phyloP scores from a whole-genome alignment of 164 flowering plant species.

The Sextonia rubra region DNA sequence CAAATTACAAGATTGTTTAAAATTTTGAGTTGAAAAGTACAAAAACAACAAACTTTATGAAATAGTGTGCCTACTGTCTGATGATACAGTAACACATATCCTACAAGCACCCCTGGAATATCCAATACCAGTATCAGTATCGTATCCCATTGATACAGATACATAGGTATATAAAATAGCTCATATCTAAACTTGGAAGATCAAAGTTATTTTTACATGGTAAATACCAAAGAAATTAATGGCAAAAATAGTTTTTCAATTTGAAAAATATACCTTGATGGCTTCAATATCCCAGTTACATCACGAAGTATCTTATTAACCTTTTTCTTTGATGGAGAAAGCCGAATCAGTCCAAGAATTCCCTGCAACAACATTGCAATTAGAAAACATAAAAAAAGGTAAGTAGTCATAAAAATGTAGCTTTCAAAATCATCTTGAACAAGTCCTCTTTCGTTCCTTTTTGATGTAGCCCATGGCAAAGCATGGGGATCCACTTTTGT shows the following conservation, averaged over 20 bases:
- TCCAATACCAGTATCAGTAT: no score
- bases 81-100: no score
- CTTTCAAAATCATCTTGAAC: neutral
- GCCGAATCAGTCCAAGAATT: constrained; percentile 35
- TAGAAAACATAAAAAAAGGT: neutral
- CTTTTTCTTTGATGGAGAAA: constrained; percentile 42
- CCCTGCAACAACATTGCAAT: constrained; percentile 11
- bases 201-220: neutral
- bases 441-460: neutral
- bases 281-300: constrained; percentile 47
- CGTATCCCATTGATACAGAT: no score
- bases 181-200: no score
- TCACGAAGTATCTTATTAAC: constrained; percentile 45
- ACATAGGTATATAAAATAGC: no score
- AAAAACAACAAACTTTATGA: no score
- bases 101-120: no score
- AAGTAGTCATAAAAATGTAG: neutral
- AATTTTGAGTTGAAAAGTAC: no score
- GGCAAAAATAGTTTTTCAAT: neutral
- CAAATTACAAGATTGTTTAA: no score
- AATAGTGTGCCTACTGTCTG: no score
- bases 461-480: neutral
- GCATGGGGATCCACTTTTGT: no score
- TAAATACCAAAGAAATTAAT: neutral
- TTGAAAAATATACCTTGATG: constrained; percentile 40